These are phyloP conservation scores for Aspergillus piperis DNA, from an alignment of 2,329 filamentous ascomycete species.

Conservation along the genomic window DNA sequence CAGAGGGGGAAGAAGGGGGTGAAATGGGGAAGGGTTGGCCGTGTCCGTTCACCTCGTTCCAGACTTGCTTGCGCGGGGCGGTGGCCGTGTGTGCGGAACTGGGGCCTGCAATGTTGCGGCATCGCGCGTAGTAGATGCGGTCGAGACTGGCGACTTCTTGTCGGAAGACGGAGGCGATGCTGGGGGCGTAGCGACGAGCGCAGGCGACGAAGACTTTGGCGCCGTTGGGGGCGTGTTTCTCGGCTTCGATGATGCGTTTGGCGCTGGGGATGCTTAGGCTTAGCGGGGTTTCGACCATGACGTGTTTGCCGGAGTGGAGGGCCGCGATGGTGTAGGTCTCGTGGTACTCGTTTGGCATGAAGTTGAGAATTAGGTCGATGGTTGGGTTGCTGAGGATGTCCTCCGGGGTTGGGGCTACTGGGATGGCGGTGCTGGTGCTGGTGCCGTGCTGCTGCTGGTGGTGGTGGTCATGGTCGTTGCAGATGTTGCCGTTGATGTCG, in stretches of 20 bases:
- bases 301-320: constrained; percentile 56
- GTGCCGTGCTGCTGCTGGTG: background rate
- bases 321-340: constrained; percentile 54
- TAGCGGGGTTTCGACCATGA: constrained; percentile 62
- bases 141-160: constrained; percentile 55
- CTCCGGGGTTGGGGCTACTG: constrained; percentile 1
- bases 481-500: background rate
- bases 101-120: constrained; percentile 56
- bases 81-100: constrained; percentile 40
- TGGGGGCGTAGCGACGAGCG: constrained; percentile 62
- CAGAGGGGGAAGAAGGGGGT: background rate
- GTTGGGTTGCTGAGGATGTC: constrained; percentile 51
- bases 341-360: constrained; percentile 60
- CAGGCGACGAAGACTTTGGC: constrained; percentile 60
- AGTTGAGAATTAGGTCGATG: constrained; percentile 49
- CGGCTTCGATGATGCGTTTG: constrained; percentile 52
- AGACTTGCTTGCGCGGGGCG: constrained; percentile 7
- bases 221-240: constrained; percentile 43
- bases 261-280: constrained; percentile 52
- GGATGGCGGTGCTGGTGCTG: background rate
- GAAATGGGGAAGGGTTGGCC: too few relatives aligned
- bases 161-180: constrained; percentile 56
- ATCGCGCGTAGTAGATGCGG: constrained; percentile 58
- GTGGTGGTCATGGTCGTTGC: constrained; percentile 1
- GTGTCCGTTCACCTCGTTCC: background rate